Conservation (phyloP, 129 eudicot species). For the Flaveria brownii region DNA sequence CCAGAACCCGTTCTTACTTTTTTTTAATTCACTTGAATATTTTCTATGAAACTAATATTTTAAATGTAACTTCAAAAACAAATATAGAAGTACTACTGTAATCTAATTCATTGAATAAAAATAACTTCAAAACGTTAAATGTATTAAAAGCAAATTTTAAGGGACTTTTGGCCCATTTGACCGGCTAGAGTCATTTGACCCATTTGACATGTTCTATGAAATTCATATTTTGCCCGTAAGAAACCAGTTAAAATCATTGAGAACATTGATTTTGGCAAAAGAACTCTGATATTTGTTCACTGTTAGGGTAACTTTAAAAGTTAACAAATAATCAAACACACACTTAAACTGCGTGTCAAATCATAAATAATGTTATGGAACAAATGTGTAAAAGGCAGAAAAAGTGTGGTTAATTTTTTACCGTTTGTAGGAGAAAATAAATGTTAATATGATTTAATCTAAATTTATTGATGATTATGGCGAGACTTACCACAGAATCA, state of each 20-base stretch:
- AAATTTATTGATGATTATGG: neutral
- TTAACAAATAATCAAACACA: neutral
- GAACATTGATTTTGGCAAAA: neutral
- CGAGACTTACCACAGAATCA: slow-evolving; percentile 75
- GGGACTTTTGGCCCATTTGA: neutral
- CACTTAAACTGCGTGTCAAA: neutral
- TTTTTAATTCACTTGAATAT: too few species aligned
- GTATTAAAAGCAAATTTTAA: neutral
- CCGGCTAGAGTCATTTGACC: neutral
- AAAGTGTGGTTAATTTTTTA: neutral
- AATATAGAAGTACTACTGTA: neutral
- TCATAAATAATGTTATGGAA: neutral
- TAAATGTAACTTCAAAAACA: too few species aligned
- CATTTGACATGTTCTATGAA: neutral
- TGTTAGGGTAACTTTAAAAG: neutral
- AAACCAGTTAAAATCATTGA: neutral
- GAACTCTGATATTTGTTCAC: neutral
- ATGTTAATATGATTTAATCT: neutral
- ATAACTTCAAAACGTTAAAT: neutral
- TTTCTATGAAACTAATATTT: too few species aligned
- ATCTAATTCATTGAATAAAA: neutral
- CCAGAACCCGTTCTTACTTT: too few species aligned
- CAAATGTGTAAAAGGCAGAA: neutral
- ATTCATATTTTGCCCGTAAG: neutral
- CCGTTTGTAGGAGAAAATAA: neutral